These are phyloP conservation scores for Psilocybe mexicana DNA, from an alignment of 1,284 basidiomycete species.

Conservation along the genomic window DNA sequence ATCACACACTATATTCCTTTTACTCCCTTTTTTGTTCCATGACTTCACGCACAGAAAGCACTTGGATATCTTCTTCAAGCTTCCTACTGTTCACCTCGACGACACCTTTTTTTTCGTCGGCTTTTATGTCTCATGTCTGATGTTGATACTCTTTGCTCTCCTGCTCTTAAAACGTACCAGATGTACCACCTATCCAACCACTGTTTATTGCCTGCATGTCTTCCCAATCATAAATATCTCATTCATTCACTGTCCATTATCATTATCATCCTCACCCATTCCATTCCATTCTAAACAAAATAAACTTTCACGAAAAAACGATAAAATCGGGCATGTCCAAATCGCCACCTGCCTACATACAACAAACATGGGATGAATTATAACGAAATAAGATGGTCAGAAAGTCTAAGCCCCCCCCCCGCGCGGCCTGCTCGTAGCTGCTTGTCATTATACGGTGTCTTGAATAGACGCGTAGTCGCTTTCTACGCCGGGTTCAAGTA, in stretches of 20 bases:
- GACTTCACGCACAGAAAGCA: conserved; percentile 5
- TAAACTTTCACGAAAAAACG: conserved; percentile 12
- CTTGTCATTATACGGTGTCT: conserved; percentile 51
- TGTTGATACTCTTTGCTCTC: conserved; percentile 21
- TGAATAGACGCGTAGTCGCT: conserved; percentile 84
- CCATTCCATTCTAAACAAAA: conserved; percentile 12
- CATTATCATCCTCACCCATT: conserved; percentile 14
- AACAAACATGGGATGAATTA: conserved; percentile 11
- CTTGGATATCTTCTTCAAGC: conserved; percentile 7
- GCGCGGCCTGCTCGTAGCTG: background rate
- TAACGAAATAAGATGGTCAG: conserved; percentile 14
- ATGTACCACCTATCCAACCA: conserved; percentile 22
- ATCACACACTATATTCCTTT: conserved; percentile 1
- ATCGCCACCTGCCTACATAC: conserved; percentile 10
- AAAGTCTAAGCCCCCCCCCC: background rate
- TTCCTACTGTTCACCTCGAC: conserved; percentile 11
- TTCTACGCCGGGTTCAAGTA: conserved; percentile 88
- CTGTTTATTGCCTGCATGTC: conserved; percentile 14
- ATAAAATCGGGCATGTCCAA: background rate
- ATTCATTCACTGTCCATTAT: conserved; percentile 18
- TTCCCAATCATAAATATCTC: conserved; percentile 13
- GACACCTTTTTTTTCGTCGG: conserved; percentile 16
- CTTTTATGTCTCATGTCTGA: conserved; percentile 14
- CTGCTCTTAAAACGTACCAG: conserved; percentile 23
- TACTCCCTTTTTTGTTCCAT: background rate